Conservation (phyloP, 2,329 filamentous ascomycete genomes). For the Penicillium sp. region DNA sequence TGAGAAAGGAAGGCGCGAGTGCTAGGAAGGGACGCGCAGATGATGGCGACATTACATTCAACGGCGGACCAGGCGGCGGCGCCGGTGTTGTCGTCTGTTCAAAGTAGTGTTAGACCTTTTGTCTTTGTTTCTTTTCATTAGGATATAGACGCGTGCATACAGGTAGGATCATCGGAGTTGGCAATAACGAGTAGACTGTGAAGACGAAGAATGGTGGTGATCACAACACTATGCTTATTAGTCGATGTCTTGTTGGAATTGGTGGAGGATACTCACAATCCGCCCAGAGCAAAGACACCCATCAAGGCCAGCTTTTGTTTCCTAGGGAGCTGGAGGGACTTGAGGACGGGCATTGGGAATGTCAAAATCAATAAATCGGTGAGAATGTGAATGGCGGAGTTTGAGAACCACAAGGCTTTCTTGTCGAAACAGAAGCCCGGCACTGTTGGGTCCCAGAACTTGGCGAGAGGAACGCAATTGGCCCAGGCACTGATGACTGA, state of each 20-base stretch:
- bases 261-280: constrained; percentile 37
- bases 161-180: neutral
- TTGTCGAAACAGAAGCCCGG: constrained; percentile 39
- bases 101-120: neutral
- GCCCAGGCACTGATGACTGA: constrained; percentile 32
- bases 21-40: constrained; percentile 41
- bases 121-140: too few species aligned
- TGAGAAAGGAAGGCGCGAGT: constrained; percentile 27
- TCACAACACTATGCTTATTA: constrained; percentile 33
- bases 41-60: constrained; percentile 43
- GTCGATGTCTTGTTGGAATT: neutral
- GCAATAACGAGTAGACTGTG: constrained; percentile 23
- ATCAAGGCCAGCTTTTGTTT: constrained; percentile 42
- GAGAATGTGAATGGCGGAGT: constrained; percentile 42
- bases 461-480: constrained; percentile 30
- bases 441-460: constrained; percentile 28
- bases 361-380: constrained; percentile 44
- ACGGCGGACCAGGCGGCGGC: constrained; percentile 46
- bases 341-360: constrained; percentile 44
- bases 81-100: constrained; percentile 31
- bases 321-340: constrained; percentile 38
- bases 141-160: too few species aligned
- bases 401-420: constrained; percentile 44
- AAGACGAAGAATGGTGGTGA: constrained; percentile 41
- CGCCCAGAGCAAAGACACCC: constrained; percentile 43